Evolutionary conservation across 2,329 filamentous ascomycete genomes (phyloP).

Genomic region (Trichoderma asperellum): DNA sequence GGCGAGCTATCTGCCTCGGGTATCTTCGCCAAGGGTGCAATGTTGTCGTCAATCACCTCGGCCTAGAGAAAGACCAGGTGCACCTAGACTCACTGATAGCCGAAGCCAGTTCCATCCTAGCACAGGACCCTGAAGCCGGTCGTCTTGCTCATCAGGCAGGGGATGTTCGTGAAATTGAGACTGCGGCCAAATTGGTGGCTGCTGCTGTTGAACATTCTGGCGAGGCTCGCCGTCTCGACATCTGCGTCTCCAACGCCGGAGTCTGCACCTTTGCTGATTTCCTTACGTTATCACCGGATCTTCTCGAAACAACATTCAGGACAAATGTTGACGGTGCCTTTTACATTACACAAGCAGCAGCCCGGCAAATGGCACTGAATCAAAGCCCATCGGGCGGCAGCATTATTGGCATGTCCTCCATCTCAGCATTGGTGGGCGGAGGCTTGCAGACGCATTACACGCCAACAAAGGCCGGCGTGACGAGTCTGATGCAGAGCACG

Average conservation of each 20-base stretch:
- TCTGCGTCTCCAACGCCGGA: conserved; percentile 88
- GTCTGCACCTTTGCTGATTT: conserved; percentile 90
- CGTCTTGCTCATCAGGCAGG: conserved; percentile 70
- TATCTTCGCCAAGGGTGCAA: conserved; percentile 77
- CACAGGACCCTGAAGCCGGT: conserved; percentile 52
- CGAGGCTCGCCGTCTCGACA: conserved; percentile 62
- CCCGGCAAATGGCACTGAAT: conserved; percentile 72
- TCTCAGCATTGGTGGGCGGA: conserved; percentile 77
- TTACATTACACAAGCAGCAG: conserved; percentile 83
- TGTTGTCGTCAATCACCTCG: conserved; percentile 81
- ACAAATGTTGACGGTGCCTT: conserved; percentile 91
- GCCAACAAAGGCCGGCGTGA: conserved; percentile 81
- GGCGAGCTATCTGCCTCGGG: conserved; percentile 79
- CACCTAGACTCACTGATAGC: conserved; percentile 59
- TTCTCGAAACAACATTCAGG: conserved; percentile 71
- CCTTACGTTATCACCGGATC: conserved; percentile 69
- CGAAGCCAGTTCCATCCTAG: conserved; percentile 53
- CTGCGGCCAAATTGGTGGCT: conserved; percentile 68
- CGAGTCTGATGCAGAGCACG: conserved; percentile 80
- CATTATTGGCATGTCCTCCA: conserved; percentile 77
- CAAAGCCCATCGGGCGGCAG: conserved; percentile 71
- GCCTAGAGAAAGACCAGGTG: conserved; percentile 53
- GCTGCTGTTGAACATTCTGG: conserved; percentile 64
- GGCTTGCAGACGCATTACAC: conserved; percentile 83
- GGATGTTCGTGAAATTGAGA: conserved; percentile 76